Evolutionary conservation across 805 yeast genomes (phyloP), one percentile per base, ranked within the genome.

Genomic region (Middelhovenomyces tepae): DNA sequence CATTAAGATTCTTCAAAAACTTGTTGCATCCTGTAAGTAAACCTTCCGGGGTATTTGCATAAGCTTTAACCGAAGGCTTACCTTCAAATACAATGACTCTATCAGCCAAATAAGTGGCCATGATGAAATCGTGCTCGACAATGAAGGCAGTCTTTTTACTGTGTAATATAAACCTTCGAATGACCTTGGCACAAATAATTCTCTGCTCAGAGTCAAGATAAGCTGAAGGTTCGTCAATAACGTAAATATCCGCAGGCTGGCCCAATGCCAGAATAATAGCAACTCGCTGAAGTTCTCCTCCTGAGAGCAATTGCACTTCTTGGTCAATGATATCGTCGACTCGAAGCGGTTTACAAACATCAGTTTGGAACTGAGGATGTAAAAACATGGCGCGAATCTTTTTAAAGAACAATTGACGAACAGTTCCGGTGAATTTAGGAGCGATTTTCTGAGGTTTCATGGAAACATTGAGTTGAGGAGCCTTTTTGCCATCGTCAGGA

Each of bases 391-490:
- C 89, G 67, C 93, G 79, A 57, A 91, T 91, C 65, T 86, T 89
- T 71, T 91, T 91, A 69, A 89, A 80, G 69, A 91, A 91, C 52
- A 91, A 71, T 67, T 87, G 96, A 62, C 99, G 80, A 36, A 91
- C 99, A 5, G 98, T 91, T 62, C 99, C 99, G 22, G 93, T 78
- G 76, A 91, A 91, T 62, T 82, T 91, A 49, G 99, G 99, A 25
- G 97, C 95, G 64, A 91, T 91, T 67, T 86, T 91, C 70, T 91
- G 99, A 27, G 99, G 99, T 65, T 91, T 91, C 95, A 91, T 87
- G 35, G 94, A 81, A 36, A 91, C 91, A 54, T 83, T 85, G 61
- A 91, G 65, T 57, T 82, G 79, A 32, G 96, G 96, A 41, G 84
- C 77, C 54, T 76, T 75, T 40, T 65, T 57, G 37, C 84, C 84